Percentiles rank a stretch among this genome's conserved stretches.
These are phyloP conservation scores for Sambucus nigra DNA, from an alignment of 129 eudicot genomes.

Conservation along the genomic window DNA sequence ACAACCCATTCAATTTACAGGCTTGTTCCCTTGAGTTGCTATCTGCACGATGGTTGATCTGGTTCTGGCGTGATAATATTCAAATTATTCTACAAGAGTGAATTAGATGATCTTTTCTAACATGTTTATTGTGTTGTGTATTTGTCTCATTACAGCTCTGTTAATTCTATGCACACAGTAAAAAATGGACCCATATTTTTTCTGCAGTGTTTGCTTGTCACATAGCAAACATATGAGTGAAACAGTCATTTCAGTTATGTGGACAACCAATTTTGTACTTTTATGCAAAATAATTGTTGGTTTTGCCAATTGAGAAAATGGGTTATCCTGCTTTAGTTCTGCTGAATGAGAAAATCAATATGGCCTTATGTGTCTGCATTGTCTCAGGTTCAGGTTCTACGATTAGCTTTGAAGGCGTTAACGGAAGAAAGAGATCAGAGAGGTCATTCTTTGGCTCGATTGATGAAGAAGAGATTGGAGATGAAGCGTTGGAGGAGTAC, in stretches of 20 bases:
- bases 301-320: too few relatives aligned
- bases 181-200: background rate
- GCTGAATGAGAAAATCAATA: background rate
- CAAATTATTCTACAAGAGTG: background rate
- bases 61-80: background rate
- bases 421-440: slow-evolving; percentile 28
- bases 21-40: background rate
- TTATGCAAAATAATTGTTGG: too few relatives aligned
- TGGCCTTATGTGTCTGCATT: background rate
- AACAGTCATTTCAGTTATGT: too few relatives aligned
- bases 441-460: slow-evolving; percentile 30
- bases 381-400: slow-evolving; percentile 59
- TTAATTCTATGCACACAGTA: too few relatives aligned
- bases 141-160: background rate
- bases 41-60: background rate
- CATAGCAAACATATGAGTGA: background rate
- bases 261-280: too few relatives aligned
- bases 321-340: background rate
- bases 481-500: slow-evolving; percentile 71
- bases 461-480: slow-evolving; percentile 54
- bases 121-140: background rate
- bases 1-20: background rate
- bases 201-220: background rate
- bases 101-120: background rate
- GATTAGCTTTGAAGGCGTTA: slow-evolving; percentile 57